A percentile compares a stretch with the other conserved stretches of the same genome.
These are phyloP conservation scores for Allomyces macrogynus DNA, from an alignment of 192 early-diverging fungal species.

Conservation along the genomic window DNA sequence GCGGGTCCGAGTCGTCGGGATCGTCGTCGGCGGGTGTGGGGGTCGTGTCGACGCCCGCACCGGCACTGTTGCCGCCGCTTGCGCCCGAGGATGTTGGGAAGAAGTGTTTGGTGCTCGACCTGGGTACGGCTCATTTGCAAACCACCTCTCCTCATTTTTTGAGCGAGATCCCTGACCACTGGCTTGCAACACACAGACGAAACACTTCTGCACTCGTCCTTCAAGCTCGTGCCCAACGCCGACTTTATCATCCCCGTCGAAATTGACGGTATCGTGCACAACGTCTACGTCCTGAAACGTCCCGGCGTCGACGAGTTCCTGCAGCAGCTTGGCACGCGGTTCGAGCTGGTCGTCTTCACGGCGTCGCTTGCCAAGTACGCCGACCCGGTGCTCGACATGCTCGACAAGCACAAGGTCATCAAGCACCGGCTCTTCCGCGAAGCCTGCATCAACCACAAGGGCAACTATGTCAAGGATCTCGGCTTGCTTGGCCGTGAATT, in stretches of 20 bases:
- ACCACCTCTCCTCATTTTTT: no score
- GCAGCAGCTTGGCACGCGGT: slow-evolving; percentile 61
- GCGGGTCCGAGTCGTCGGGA: no score
- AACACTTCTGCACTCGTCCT: slow-evolving; percentile 33
- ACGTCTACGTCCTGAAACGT: slow-evolving; percentile 88
- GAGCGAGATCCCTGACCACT: no score
- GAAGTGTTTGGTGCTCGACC: no score
- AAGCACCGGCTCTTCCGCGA: slow-evolving; percentile 91
- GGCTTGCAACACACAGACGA: slow-evolving; percentile 17
- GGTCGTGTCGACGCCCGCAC: no score
- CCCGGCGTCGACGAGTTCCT: slow-evolving; percentile 91
- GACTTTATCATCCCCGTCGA: slow-evolving; percentile 87
- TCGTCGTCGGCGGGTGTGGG: no score
- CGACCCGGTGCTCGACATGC: slow-evolving; percentile 86
- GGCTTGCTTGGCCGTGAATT: slow-evolving; percentile 72
- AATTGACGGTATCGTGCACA: slow-evolving; percentile 74
- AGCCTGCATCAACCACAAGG: slow-evolving; percentile 80
- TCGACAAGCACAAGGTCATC: slow-evolving; percentile 66
- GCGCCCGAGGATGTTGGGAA: no score
- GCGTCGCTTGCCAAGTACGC: slow-evolving; percentile 94
- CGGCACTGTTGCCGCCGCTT: no score
- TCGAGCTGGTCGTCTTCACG: slow-evolving; percentile 89
- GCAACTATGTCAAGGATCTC: slow-evolving; percentile 95
- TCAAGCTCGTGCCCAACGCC: slow-evolving; percentile 48
- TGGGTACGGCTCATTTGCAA: no score